Evolutionary conservation across 2,329 filamentous ascomycete genomes (phyloP).

Genomic region (Mollisiaceae sp.): DNA sequence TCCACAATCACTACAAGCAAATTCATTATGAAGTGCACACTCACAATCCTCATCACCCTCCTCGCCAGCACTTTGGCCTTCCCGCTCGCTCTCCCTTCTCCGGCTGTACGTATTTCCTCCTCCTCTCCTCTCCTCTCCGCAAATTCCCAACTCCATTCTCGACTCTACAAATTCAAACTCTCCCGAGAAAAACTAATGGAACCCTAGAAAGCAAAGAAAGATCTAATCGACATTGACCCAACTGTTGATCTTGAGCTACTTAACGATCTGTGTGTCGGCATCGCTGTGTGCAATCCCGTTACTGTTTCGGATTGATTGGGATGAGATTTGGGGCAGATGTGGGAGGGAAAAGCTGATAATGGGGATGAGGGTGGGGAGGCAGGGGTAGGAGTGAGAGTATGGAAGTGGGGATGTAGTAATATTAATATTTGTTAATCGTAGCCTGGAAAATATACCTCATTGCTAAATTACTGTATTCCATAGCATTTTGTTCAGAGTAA

Average conservation of each 20-base stretch:
- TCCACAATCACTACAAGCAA: no score
- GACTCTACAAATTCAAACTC: no score
- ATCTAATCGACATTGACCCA: slow-evolving; percentile 23
- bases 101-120: background rate
- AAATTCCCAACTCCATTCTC: no score
- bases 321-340: no score
- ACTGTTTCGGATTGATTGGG: slow-evolving; percentile 18
- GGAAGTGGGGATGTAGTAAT: no score
- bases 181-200: background rate
- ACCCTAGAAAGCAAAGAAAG: slow-evolving; percentile 12
- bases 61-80: slow-evolving; percentile 5
- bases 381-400: no score
- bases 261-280: slow-evolving; percentile 30
- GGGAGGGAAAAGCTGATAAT: no score
- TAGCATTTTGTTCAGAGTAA: no score
- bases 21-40: slow-evolving; percentile 7
- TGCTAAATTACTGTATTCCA: no score
- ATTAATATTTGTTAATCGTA: no score
- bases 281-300: slow-evolving; percentile 34
- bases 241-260: slow-evolving; percentile 14
- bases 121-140: background rate
- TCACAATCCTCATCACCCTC: slow-evolving; percentile 10
- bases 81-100: slow-evolving; percentile 14
- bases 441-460: no score
- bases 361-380: no score